phyloP scores from a whole-genome alignment of 345 rosid genomes.

The Trapa bicornis region DNA sequence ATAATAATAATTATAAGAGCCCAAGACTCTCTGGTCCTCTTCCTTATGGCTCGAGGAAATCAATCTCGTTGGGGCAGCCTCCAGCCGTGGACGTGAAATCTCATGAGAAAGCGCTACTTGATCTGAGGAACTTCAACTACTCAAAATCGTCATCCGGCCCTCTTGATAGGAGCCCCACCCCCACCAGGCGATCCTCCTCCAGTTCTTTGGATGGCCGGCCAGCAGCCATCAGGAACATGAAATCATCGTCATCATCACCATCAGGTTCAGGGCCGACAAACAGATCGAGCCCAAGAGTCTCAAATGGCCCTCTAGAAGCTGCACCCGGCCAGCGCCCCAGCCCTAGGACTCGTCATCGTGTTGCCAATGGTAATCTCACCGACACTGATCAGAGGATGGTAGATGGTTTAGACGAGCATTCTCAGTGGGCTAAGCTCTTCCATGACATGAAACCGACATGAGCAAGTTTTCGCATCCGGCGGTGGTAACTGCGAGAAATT shows the following conservation, averaged over 20 bases:
- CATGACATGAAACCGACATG: slow-evolving; percentile 75
- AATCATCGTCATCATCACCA: neutral
- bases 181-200: neutral
- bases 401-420: slow-evolving; percentile 26
- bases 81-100: slow-evolving; percentile 38
- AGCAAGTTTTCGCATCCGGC: neutral
- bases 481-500: neutral
- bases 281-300: slow-evolving; percentile 1
- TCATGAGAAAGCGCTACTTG: slow-evolving; percentile 17
- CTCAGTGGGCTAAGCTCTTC: slow-evolving; percentile 54
- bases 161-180: slow-evolving; percentile 17
- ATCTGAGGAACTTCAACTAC: slow-evolving; percentile 17
- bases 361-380: slow-evolving; percentile 2
- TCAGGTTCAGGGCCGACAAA: neutral
- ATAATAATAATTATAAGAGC: slow-evolving; percentile 1
- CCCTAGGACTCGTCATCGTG: neutral
- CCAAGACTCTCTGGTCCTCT: slow-evolving; percentile 36
- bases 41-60: neutral
- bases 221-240: neutral
- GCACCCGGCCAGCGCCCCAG: slow-evolving; percentile 25
- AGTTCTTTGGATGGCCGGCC: neutral
- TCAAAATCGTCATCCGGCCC: slow-evolving; percentile 37
- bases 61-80: slow-evolving; percentile 6
- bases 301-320: slow-evolving; percentile 11
- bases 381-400: slow-evolving; percentile 10